Conservation (phyloP, 768 basidiomycete species). For the Hemileccinum impolitum region DNA sequence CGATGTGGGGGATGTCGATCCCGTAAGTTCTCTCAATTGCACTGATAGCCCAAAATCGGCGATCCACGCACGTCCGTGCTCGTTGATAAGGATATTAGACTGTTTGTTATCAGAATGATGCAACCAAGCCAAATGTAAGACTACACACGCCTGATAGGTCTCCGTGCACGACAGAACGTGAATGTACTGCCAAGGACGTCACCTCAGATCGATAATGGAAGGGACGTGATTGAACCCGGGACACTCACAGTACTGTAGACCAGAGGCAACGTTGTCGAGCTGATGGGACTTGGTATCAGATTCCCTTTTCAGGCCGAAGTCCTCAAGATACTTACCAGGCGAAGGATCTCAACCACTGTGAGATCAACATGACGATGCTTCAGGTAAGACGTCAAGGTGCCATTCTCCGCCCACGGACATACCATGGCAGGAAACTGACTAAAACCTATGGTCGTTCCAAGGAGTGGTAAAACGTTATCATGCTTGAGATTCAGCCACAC, state of each 20-base stretch:
- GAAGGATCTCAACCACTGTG: constrained; percentile 4
- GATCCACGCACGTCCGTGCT: neutral
- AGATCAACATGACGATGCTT: neutral
- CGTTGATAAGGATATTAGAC: constrained; percentile 6
- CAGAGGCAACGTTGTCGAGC: constrained; percentile 1
- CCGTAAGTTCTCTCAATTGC: neutral
- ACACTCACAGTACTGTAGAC: constrained; percentile 6
- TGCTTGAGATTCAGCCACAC: constrained; percentile 22
- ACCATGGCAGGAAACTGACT: constrained; percentile 24
- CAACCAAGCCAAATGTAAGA: neutral
- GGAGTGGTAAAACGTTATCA: constrained; percentile 22
- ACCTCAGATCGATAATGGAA: neutral
- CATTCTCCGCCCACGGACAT: constrained; percentile 27
- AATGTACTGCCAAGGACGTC: constrained; percentile 2
- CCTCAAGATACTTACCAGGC: constrained; percentile 10
- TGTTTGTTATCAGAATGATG: neutral
- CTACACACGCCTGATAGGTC: constrained; percentile 6
- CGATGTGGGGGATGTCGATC: neutral
- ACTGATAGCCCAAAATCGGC: constrained; percentile 4
- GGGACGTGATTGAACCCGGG: neutral
- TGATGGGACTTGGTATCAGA: neutral
- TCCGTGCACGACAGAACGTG: constrained; percentile 2
- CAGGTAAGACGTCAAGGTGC: constrained; percentile 20
- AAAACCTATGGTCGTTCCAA: constrained; percentile 19
- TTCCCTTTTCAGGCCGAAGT: neutral